A percentile compares a stretch with the other conserved stretches of the same genome.
phyloP scores from a whole-genome alignment of 768 basidiomycete genomes.

The Suillus plorans region DNA sequence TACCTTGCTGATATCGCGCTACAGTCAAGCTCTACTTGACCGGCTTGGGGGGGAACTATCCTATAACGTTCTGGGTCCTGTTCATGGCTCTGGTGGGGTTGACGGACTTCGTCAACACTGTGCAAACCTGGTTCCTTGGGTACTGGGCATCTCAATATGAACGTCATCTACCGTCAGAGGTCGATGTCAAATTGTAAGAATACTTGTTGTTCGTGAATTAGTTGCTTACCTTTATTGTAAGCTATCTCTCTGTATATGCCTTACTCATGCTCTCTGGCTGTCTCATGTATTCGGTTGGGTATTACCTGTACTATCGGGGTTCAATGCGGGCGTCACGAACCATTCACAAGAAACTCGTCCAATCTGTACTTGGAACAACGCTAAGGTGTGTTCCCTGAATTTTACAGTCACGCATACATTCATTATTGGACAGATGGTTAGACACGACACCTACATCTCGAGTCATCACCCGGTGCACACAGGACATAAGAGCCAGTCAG shows the following conservation, averaged over 20 bases:
- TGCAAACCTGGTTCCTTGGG: slow-evolving; percentile 45
- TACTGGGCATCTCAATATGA: slow-evolving; percentile 46
- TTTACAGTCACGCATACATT: slow-evolving; percentile 20
- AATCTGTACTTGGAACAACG: slow-evolving; percentile 58
- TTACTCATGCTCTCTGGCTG: slow-evolving; percentile 34
- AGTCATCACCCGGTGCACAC: slow-evolving; percentile 64
- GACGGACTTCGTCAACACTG: slow-evolving; percentile 19
- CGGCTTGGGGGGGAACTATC: slow-evolving; percentile 23
- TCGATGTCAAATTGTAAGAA: slow-evolving; percentile 35
- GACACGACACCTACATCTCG: slow-evolving; percentile 54
- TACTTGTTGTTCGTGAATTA: neutral
- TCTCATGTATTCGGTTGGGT: slow-evolving; percentile 33
- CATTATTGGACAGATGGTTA: slow-evolving; percentile 42
- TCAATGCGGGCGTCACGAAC: slow-evolving; percentile 50
- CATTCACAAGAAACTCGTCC: slow-evolving; percentile 53
- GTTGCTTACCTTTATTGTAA: slow-evolving; percentile 18
- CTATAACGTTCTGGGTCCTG: slow-evolving; percentile 33
- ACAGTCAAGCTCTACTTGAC: slow-evolving; percentile 30
- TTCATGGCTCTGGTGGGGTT: slow-evolving; percentile 19
- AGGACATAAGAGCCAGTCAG: slow-evolving; percentile 48
- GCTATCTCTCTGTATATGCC: slow-evolving; percentile 50
- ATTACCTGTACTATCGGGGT: slow-evolving; percentile 46
- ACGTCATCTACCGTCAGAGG: slow-evolving; percentile 29
- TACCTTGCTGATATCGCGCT: slow-evolving; percentile 24
- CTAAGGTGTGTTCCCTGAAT: slow-evolving; percentile 49